Evolutionary conservation across 345 rosid species (phyloP), one percentile per base, ranked within the genome.

Genomic region (Boechera retrofracta): DNA sequence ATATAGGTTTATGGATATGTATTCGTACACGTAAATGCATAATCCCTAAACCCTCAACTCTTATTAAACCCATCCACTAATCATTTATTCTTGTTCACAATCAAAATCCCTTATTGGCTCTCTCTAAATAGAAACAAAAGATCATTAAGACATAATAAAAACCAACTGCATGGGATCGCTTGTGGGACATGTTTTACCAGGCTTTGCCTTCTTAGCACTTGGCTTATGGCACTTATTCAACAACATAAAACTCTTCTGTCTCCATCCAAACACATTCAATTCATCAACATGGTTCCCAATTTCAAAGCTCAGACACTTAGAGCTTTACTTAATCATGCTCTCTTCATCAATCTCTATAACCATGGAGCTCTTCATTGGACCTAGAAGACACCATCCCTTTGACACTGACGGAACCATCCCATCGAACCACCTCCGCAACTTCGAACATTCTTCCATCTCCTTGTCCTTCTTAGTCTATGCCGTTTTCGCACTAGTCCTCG

Each of bases 161-260:
- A 31, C 36, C 45, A 11, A 29, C 44, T 32, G 33, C 10, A 89
- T 91, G 95, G 97, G 95, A 21, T 65, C 83, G 76, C 83, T 88
- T 41, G 82, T 87, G 38, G 95, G 95, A 29, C 95, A 91, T 82
- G 89, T 87, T 1, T 80, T 83, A 36, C 91, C 92, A 3, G 95
- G 95, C 4, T 55, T 83, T 38, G 88, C 85, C 70, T 89, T 89
- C 83, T 26, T 87, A 28, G 60, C 68, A 55, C 82, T 88, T 67
- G 96, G 93, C n/a, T 68, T 85, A 21, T 92, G 95, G 92, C 97
- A 89, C 71, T 85, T 92, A 59, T 71, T 87, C 62, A 90, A 87
- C 80, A 90, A 90, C 67, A 83, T 84, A 72, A 85, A 76, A 64
- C 83, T 86, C 83, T 82, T 88, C 52, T 71, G 77, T 26, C 69